Percentiles rank a stretch among this genome's conserved stretches.
phyloP scores from a whole-genome alignment of 306 rosid genomes.

The Vigna trinervia region DNA sequence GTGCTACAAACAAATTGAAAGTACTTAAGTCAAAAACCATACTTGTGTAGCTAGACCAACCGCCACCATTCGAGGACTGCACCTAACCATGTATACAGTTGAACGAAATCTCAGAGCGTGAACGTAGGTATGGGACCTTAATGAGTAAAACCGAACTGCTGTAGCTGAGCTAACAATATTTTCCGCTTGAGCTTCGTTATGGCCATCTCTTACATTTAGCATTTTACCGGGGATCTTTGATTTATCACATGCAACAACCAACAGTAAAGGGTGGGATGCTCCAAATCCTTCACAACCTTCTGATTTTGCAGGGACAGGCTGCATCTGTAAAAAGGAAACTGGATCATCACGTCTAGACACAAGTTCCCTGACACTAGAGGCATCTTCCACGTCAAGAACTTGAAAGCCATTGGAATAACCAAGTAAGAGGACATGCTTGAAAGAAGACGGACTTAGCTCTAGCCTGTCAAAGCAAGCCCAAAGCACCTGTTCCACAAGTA shows the following conservation, averaged over 20 bases:
- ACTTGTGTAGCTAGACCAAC: slow-evolving; percentile 97
- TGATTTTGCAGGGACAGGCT: slow-evolving; percentile 71
- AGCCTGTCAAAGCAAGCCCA: slow-evolving; percentile 90
- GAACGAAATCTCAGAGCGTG: slow-evolving; percentile 96
- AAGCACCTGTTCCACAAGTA: slow-evolving; percentile 66
- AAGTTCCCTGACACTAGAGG: slow-evolving; percentile 76
- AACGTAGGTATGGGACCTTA: slow-evolving; percentile 81
- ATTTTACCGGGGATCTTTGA: slow-evolving; percentile 71
- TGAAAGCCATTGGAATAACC: slow-evolving; percentile 94
- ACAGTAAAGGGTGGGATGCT: slow-evolving; percentile 86
- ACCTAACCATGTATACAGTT: slow-evolving; percentile 90
- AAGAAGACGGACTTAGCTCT: slow-evolving; percentile 68
- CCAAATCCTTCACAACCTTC: slow-evolving; percentile 75
- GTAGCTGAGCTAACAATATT: slow-evolving; percentile 72
- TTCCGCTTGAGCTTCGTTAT: slow-evolving; percentile 63
- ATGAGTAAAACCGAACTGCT: slow-evolving; percentile 90
- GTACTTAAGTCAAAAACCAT: slow-evolving; percentile 51
- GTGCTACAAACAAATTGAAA: slow-evolving; percentile 34
- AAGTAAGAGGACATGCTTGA: slow-evolving; percentile 74
- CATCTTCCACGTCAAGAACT: slow-evolving; percentile 94
- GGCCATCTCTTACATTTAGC: slow-evolving; percentile 80
- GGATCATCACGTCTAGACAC: slow-evolving; percentile 92
- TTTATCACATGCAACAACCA: slow-evolving; percentile 92
- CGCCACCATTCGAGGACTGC: slow-evolving; percentile 92
- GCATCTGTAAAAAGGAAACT: slow-evolving; percentile 94